These are phyloP conservation scores for Nicotiana attenuata DNA, from an alignment of 257 asterid genomes.

Conservation along the genomic window DNA sequence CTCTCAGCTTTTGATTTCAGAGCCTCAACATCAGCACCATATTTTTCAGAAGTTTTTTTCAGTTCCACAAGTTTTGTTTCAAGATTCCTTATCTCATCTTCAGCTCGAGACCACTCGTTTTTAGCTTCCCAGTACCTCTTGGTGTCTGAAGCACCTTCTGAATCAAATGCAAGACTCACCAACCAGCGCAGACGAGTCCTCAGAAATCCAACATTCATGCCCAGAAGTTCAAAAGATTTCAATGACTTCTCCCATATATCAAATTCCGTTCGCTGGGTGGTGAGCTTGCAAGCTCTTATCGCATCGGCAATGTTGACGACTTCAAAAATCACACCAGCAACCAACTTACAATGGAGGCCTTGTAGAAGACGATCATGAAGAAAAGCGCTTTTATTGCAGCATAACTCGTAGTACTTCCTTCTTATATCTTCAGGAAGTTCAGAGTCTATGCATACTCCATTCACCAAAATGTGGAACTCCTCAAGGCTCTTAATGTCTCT, in stretches of 20 bases:
- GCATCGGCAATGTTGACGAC: constrained; percentile 41
- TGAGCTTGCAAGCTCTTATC: constrained; percentile 42
- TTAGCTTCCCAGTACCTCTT: constrained; percentile 43
- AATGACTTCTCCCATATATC: constrained; percentile 69
- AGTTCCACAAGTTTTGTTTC: constrained; percentile 47
- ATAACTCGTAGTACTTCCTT: constrained; percentile 48
- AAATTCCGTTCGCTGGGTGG: constrained; percentile 47
- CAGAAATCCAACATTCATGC: constrained; percentile 57
- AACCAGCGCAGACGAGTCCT: constrained; percentile 41
- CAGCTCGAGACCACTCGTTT: constrained; percentile 23
- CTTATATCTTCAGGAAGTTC: constrained; percentile 52
- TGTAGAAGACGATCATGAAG: constrained; percentile 58
- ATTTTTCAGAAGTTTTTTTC: constrained; percentile 34
- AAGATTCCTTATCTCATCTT: constrained; percentile 38
- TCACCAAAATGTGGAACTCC: constrained; percentile 52
- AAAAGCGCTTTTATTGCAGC: constrained; percentile 45
- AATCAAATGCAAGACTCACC: constrained; percentile 40
- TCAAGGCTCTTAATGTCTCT: constrained; percentile 49
- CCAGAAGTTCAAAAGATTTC: constrained; percentile 64
- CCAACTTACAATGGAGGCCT: constrained; percentile 55
- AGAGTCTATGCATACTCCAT: constrained; percentile 53
- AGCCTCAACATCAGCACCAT: constrained; percentile 29
- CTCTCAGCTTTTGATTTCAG: constrained; percentile 46
- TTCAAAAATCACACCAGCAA: constrained; percentile 52
- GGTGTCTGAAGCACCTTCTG: constrained; percentile 38